Conservation (phyloP, 139 green algal genomes). For the Chlamydomonas schloesseri region DNA sequence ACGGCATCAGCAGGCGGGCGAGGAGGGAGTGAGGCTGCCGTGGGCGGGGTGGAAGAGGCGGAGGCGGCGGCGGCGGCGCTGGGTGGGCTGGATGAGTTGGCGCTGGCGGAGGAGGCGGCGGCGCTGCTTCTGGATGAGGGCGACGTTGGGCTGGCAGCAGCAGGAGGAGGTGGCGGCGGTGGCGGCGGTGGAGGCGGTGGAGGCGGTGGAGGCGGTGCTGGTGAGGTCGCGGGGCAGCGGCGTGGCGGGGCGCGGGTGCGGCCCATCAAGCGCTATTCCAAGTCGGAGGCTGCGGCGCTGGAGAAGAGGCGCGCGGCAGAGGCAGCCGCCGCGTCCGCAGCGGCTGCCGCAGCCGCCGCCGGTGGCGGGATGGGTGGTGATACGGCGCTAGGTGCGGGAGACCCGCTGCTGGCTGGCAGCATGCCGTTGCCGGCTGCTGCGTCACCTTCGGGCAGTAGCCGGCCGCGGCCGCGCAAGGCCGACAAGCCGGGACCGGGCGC, state of each 20-base stretch:
- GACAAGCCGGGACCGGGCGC: no score
- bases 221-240: background rate
- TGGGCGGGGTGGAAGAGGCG: background rate
- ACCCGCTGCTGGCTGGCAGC: no score
- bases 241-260: background rate
- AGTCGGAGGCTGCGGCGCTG: slow-evolving; percentile 6
- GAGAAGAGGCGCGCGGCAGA: background rate
- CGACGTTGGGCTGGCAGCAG: background rate
- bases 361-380: no score
- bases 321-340: background rate
- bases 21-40: background rate
- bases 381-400: no score
- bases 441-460: no score
- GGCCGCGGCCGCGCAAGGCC: no score
- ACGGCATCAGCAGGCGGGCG: no score
- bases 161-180: no score
- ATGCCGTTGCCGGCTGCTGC: no score
- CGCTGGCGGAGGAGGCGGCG: no score
- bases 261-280: slow-evolving; percentile 29
- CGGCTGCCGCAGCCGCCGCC: no score
- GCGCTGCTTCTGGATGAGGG: background rate
- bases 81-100: no score
- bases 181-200: background rate
- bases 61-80: background rate
- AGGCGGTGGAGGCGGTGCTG: background rate